Conservation (phyloP, 148 eudicot species). For the Polygonum maritimum region DNA sequence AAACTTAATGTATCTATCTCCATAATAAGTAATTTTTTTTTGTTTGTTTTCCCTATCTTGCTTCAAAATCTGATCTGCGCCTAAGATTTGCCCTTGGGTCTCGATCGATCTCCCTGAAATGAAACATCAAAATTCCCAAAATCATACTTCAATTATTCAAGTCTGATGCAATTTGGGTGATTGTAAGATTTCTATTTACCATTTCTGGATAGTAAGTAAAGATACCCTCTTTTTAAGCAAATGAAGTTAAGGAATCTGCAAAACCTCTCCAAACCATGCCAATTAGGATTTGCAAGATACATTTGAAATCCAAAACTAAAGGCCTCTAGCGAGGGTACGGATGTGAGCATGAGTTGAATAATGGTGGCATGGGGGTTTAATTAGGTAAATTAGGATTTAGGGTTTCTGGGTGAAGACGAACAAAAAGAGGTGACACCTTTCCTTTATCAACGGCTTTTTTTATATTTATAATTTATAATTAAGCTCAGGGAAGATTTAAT, state of each 20-base stretch:
- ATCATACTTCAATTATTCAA: not conserved
- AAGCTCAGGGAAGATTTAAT: not conserved
- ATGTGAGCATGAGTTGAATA: not conserved
- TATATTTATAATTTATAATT: too few relatives aligned
- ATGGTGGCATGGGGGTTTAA: not conserved
- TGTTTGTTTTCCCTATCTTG: not conserved
- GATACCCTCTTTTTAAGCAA: too few relatives aligned
- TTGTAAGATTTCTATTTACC: too few relatives aligned
- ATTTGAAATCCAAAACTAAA: not conserved
- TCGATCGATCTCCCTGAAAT: not conserved
- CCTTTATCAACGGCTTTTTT: not conserved
- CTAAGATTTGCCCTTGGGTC: not conserved
- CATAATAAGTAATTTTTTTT: not conserved
- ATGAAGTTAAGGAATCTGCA: too few relatives aligned
- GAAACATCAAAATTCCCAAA: too few relatives aligned
- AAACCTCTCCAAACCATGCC: not conserved
- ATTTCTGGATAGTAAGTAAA: not conserved
- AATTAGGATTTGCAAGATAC: not conserved
- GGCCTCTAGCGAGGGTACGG: not conserved
- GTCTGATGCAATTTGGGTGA: not conserved
- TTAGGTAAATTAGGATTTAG: not conserved
- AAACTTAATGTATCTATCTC: not conserved
- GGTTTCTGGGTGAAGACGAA: slow-evolving; percentile 4
- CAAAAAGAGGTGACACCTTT: not conserved
- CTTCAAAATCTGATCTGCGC: not conserved